These are phyloP conservation scores for Psilocybe subaeruginosa DNA, from an alignment of 768 basidiomycete species.

Conservation along the genomic window DNA sequence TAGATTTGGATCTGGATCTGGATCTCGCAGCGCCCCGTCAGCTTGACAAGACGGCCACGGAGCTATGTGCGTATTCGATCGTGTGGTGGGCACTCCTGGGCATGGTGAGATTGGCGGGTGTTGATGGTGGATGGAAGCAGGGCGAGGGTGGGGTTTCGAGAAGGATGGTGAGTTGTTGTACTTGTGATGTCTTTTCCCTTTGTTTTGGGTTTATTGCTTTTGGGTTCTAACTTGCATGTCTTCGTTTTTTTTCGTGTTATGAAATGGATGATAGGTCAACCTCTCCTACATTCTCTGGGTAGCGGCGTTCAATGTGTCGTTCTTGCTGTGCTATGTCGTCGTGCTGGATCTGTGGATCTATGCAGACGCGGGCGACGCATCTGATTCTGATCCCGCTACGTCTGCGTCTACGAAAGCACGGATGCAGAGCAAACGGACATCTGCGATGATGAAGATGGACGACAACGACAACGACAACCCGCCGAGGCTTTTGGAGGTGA, in stretches of 20 bases:
- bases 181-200: neutral
- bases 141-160: slow-evolving; percentile 43
- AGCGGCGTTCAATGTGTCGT: slow-evolving; percentile 84
- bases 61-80: slow-evolving; percentile 75
- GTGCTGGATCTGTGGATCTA: slow-evolving; percentile 72
- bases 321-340: slow-evolving; percentile 79
- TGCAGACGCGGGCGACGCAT: slow-evolving; percentile 26
- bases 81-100: slow-evolving; percentile 78
- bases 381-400: too few species aligned
- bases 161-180: slow-evolving; percentile 39
- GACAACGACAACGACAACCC: slow-evolving; percentile 26
- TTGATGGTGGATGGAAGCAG: slow-evolving; percentile 36
- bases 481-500: slow-evolving; percentile 68
- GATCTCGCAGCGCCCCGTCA: slow-evolving; percentile 46
- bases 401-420: neutral
- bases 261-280: slow-evolving; percentile 63
- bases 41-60: slow-evolving; percentile 73
- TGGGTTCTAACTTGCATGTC: neutral
- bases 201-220: neutral
- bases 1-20: neutral
- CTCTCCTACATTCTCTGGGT: slow-evolving; percentile 89
- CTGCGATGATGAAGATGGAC: too few species aligned
- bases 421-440: neutral
- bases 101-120: slow-evolving; percentile 33
- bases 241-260: too few species aligned